Base-by-base conservation (phyloP, 192 early-diverging fungal genomes). In the Coemansia sp. region DNA sequence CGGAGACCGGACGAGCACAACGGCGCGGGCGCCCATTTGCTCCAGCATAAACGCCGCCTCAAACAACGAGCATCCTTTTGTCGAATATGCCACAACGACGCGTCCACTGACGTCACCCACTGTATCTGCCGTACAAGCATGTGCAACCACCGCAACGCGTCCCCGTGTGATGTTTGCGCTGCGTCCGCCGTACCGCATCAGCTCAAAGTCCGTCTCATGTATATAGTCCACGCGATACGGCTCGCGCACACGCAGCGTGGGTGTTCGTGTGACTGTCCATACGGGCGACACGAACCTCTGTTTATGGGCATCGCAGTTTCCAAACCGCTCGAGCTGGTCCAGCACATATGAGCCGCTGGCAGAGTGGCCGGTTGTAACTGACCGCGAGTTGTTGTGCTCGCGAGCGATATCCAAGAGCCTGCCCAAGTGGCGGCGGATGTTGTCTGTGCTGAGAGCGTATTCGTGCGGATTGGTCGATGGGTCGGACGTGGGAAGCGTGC, bases 111-210 rank as follows among this genome's bases (percentile, higher is more conserved):
- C 81, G n/a, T 76, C 57, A 46, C 60, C 70, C 17, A 58, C 61
- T n/a, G 74, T 66, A 10, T 74, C 68, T 10, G 67, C 60, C 21
- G 58, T 24, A 52, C 85, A 86, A 2, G 80, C 83, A 54, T 73
- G 48, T n/a, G 79, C 56, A 3, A 85, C 84, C n/a, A 62, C 72
- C 0, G 70, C 71, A n/a, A 83, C 60, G 9, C 56, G 18, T 8
- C 81, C 83, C n/a, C 66, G 59, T 15, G 56, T 56, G 24, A 88
- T 76, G 2, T 52, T 67, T 0, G 87, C 76, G 14, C 82, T 70
- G 23, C 73, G 70, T 0, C 87, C 87, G 25, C 84, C 84, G 46
- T 85, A 85, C 28, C 87, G 82, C 73, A 88, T 82, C 56, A 77
- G 36, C 34, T 61, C 56, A 23, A 80, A 73, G 46, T 80, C 77